Evolutionary conservation across 2,329 filamentous ascomycete species (phyloP).

Genomic region (Trichophyton equinum): DNA sequence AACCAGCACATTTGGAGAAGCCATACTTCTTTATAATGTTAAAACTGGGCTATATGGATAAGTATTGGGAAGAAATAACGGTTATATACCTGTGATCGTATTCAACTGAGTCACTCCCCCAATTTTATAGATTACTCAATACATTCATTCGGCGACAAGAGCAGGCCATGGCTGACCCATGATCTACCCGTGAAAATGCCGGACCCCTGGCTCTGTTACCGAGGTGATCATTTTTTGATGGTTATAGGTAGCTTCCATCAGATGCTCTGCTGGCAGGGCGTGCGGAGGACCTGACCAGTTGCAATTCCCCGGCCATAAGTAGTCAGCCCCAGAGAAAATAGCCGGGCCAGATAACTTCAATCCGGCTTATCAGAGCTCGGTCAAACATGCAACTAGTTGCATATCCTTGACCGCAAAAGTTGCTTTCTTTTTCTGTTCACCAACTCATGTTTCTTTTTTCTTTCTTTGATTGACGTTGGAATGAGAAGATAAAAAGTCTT

Average conservation of each 20-base stretch:
- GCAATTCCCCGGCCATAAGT: no score
- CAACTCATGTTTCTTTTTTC: background rate
- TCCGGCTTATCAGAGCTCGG: no score
- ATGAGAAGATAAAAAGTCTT: background rate
- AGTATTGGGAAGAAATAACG: background rate
- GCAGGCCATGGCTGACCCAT: background rate
- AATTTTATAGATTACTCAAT: background rate
- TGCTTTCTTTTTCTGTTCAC: no score
- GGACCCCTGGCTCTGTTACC: background rate
- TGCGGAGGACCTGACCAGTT: background rate
- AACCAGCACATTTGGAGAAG: slow-evolving; percentile 8
- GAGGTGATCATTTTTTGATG: background rate
- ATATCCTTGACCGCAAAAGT: no score
- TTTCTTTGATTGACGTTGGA: background rate
- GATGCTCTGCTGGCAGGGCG: background rate
- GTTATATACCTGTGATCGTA: background rate
- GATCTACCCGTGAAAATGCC: background rate
- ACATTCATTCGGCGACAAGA: background rate
- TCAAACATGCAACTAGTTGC: no score
- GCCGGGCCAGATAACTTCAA: background rate
- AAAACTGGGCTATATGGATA: background rate
- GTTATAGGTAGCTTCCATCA: background rate
- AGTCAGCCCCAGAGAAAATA: background rate
- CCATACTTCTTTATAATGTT: slow-evolving; percentile 5
- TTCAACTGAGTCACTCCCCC: background rate